These are phyloP conservation scores for Hypoxylon sp. DNA, from an alignment of 2,329 filamentous ascomycete genomes.

Conservation along the genomic window DNA sequence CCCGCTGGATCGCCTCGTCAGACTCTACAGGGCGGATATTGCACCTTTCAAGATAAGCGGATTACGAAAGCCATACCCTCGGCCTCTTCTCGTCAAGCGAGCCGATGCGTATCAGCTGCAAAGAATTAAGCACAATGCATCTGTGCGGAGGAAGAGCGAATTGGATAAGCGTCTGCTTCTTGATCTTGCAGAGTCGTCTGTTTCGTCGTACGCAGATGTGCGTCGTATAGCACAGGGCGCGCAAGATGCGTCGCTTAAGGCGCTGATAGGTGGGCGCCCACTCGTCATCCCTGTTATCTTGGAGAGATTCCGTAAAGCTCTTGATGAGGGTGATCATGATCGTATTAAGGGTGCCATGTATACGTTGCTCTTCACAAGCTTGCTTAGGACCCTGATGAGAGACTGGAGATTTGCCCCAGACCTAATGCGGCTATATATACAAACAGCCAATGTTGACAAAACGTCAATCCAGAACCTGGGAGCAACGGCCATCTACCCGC, in stretches of 20 bases:
- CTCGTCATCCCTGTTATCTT: conserved; percentile 92
- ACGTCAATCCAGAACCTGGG: conserved; percentile 93
- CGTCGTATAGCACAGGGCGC: conserved; percentile 93
- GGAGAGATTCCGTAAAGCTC: conserved; percentile 80
- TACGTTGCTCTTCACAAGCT: conserved; percentile 87
- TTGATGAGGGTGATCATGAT: conserved; percentile 86
- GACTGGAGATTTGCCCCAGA: conserved; percentile 96
- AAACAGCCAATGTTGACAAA: conserved; percentile 91
- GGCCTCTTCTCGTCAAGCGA: conserved; percentile 90
- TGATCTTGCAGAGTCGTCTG: conserved; percentile 89
- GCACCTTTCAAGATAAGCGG: conserved; percentile 96
- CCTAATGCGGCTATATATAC: conserved; percentile 91
- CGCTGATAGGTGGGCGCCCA: conserved; percentile 87
- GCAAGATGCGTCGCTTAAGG: conserved; percentile 93
- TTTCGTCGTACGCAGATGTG: conserved; percentile 94
- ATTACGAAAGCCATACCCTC: conserved; percentile 90
- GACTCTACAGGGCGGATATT: conserved; percentile 88
- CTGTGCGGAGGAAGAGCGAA: conserved; percentile 88
- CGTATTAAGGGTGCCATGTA: conserved; percentile 96
- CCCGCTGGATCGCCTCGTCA: conserved; percentile 87
- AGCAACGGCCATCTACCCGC: conserved; percentile 82
- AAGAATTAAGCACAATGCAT: conserved; percentile 93
- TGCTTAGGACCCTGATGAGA: conserved; percentile 87
- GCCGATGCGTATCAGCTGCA: conserved; percentile 96
- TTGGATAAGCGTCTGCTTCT: conserved; percentile 88